Conservation (phyloP, 208 protist species). For the Wallacemonas sp. region DNA sequence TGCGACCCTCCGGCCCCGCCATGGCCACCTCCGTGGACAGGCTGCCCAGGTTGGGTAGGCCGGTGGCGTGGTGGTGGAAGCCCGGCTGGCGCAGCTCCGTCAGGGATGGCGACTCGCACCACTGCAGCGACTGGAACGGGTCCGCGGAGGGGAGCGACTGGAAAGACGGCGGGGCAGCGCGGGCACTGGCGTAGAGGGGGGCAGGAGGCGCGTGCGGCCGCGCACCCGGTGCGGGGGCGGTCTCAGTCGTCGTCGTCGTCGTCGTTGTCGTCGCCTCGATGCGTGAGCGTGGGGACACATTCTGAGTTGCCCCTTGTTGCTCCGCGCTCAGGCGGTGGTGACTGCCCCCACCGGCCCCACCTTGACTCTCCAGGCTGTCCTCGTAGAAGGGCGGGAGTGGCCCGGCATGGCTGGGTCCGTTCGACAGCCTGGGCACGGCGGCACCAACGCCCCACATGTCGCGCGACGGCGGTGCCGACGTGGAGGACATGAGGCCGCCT, state of each 20-base stretch:
- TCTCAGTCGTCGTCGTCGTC: too few species aligned
- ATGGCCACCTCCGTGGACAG: not conserved
- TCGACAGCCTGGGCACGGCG: not conserved
- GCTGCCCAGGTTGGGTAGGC: not conserved
- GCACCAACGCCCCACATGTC: not conserved
- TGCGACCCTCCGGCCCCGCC: not conserved
- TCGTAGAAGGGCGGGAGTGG: not conserved
- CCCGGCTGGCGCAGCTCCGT: not conserved
- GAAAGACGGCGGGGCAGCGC: not conserved
- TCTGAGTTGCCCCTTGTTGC: too few species aligned
- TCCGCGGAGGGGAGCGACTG: not conserved
- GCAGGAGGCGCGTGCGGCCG: not conserved
- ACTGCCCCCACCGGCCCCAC: not conserved
- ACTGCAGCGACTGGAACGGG: not conserved
- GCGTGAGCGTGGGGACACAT: too few species aligned
- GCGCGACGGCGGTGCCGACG: conserved; percentile 1
- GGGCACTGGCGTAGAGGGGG: not conserved
- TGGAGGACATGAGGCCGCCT: not conserved
- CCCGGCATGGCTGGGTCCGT: not conserved
- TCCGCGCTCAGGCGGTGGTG: too few species aligned
- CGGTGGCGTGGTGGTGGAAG: not conserved
- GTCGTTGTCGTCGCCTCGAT: too few species aligned
- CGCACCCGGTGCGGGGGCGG: too few species aligned
- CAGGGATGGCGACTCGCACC: conserved; percentile 9
- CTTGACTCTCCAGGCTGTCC: not conserved